Base-by-base conservation (phyloP, 192 early-diverging fungal genomes). In the Spinellus fusiger region DNA sequence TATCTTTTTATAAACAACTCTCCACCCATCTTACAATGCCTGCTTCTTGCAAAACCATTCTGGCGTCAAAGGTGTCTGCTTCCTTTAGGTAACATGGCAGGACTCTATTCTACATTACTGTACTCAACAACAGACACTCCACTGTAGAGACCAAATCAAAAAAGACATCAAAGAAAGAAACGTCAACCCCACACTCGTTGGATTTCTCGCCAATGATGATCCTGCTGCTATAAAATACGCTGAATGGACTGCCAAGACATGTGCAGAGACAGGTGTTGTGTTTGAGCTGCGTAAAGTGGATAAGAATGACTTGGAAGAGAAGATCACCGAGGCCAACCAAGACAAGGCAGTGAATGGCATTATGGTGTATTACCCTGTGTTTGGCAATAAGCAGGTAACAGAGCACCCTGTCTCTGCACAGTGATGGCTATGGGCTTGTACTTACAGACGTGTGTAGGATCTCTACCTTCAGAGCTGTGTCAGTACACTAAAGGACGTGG, bases 281-380 rank as follows among this genome's bases (percentile, higher is more conserved):
- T 99, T 97, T 79, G 92, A 98, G 71, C 84, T 98, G 31, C 84
- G 93, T 26, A 82, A 89, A 66, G 85, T 89, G 46, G 73, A 82
- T 31, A 81, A 90, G 65, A 89, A 88, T 33, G 86, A 91, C 33
- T 84, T 99, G 22, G 94, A 96, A 70, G 80, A 86, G 52, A 77
- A 77, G 62, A 86, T 99, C 55, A 71, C 87, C 47, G 89, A 89
- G 37, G 97, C 95, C 13, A 99, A 99, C 73, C 73, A 84, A 47
- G 97, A 99, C 61, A 51, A 69, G 4, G 55, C 55, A 0, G 89
- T 99, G 20, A 86, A 94, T 70, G 97, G 97, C 27, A 96, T 99
- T 63, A 92, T 99, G 84, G 92, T 99, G 28, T 99, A 99, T 77
- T 99, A 99, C 69, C 96, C 96, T 12, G 93, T 97, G 15, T 98